phyloP scores from a whole-genome alignment of 1,284 basidiomycete genomes.

The Vanrija sp. region DNA sequence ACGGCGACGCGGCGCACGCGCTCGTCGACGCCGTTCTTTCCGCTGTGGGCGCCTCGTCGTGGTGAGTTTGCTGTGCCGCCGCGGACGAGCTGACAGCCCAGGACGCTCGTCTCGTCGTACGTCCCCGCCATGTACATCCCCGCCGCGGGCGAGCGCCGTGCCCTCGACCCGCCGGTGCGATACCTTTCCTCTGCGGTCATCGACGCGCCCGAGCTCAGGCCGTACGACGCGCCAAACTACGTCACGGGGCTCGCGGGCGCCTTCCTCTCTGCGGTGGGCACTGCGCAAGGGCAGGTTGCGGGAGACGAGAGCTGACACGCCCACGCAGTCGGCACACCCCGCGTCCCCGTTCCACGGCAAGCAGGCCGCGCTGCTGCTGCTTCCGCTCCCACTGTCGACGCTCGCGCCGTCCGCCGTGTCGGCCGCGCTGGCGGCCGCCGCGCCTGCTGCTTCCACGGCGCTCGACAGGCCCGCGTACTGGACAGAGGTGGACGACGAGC shows the following conservation, averaged over 20 bases:
- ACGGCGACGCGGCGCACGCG: slow-evolving; percentile 5
- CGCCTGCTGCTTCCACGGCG: background rate
- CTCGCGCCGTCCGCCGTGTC: slow-evolving; percentile 7
- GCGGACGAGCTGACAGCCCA: slow-evolving; percentile 17
- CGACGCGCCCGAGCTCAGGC: background rate
- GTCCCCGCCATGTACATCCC: slow-evolving; percentile 43
- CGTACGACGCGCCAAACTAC: slow-evolving; percentile 40
- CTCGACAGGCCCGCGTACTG: slow-evolving; percentile 14
- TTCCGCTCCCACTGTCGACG: slow-evolving; percentile 37
- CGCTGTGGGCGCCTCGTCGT: slow-evolving; percentile 1
- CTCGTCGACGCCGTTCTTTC: slow-evolving; percentile 2
- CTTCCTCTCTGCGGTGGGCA: slow-evolving; percentile 27
- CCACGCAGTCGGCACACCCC: slow-evolving; percentile 26
- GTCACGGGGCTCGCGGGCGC: slow-evolving; percentile 36
- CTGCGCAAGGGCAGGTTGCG: background rate
- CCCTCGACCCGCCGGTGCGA: slow-evolving; percentile 27
- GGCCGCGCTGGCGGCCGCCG: slow-evolving; percentile 8
- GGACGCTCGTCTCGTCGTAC: slow-evolving; percentile 38
- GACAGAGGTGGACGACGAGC: slow-evolving; percentile 42
- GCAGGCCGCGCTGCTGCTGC: slow-evolving; percentile 16
- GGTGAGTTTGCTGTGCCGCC: slow-evolving; percentile 1
- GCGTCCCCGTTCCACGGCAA: slow-evolving; percentile 11
- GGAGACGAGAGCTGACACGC: slow-evolving; percentile 3
- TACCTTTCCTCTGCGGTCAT: slow-evolving; percentile 9
- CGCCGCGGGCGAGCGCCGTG: slow-evolving; percentile 3